A percentile compares a stretch with the other conserved stretches of the same genome.
phyloP scores from a whole-genome alignment of 495 filamentous ascomycete genomes.

The Trichoderma erinaceum region DNA sequence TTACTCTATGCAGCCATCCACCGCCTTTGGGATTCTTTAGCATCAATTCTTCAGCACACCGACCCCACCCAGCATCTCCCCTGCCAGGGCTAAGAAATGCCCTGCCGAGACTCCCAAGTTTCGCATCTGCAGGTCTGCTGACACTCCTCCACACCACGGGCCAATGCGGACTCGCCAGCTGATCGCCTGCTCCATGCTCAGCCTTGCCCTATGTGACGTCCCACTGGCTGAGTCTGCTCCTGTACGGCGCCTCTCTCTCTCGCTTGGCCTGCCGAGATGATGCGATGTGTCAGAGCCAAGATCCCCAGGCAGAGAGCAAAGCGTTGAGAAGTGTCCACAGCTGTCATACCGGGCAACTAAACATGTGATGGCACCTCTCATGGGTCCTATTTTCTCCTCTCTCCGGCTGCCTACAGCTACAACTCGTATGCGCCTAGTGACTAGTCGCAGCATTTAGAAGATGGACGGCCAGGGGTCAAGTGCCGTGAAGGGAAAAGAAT shows the following conservation, averaged over 20 bases:
- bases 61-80: not conserved
- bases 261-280: not conserved
- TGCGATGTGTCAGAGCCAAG: not conserved
- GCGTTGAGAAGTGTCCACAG: not conserved
- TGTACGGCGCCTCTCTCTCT: not conserved
- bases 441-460: not conserved
- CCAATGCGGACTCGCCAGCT: slow-evolving; percentile 2
- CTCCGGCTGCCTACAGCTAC: slow-evolving; percentile 11
- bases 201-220: not conserved
- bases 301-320: not conserved
- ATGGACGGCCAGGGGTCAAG: not conserved
- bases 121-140: slow-evolving; percentile 10
- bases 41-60: no score
- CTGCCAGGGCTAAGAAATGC: not conserved
- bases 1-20: no score
- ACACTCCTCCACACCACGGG: slow-evolving; percentile 7
- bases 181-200: not conserved
- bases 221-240: not conserved
- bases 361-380: slow-evolving; percentile 14
- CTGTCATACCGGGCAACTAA: not conserved
- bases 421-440: not conserved
- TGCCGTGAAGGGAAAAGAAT: not conserved
- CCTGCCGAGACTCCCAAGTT: not conserved
- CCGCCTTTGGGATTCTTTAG: no score
- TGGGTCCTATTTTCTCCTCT: slow-evolving; percentile 8